A percentile compares a stretch with the other conserved stretches of the same genome.
phyloP scores from a whole-genome alignment of 495 filamentous ascomycete genomes.

The Lophiostoma macrostomum region DNA sequence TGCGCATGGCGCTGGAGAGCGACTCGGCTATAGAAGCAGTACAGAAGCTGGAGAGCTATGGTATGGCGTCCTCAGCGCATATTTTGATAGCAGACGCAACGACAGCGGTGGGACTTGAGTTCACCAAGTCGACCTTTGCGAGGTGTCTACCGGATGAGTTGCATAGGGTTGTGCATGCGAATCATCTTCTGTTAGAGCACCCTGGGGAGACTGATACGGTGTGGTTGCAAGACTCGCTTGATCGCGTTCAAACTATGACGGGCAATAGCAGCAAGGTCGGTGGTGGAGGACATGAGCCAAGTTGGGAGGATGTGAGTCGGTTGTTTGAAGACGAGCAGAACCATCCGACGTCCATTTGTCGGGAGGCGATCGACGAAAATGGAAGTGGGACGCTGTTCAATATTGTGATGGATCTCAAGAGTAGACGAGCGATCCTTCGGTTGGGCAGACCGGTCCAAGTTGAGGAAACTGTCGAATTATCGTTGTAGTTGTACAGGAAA shows the following conservation, averaged over 20 bases:
- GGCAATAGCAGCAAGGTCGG: slow-evolving; percentile 43
- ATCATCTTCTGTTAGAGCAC: slow-evolving; percentile 57
- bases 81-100: slow-evolving; percentile 58
- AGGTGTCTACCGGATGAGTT: slow-evolving; percentile 47
- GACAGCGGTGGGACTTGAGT: slow-evolving; percentile 56
- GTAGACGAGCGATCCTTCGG: slow-evolving; percentile 40
- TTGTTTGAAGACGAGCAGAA: slow-evolving; percentile 40
- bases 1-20: slow-evolving; percentile 56
- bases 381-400: slow-evolving; percentile 46
- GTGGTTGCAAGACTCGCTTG: slow-evolving; percentile 55
- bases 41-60: slow-evolving; percentile 46
- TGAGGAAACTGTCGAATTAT: slow-evolving; percentile 24
- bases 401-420: slow-evolving; percentile 49
- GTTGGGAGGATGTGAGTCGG: slow-evolving; percentile 22
- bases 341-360: slow-evolving; percentile 35
- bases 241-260: slow-evolving; percentile 48
- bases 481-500: slow-evolving; percentile 2
- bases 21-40: slow-evolving; percentile 52
- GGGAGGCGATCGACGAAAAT: slow-evolving; percentile 17
- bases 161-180: slow-evolving; percentile 58
- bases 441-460: slow-evolving; percentile 45
- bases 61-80: slow-evolving; percentile 61
- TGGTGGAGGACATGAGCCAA: slow-evolving; percentile 8
- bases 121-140: slow-evolving; percentile 53
- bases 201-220: slow-evolving; percentile 45